Conservation (phyloP, 768 basidiomycete genomes). For the Neoboletus subvelutipes region DNA sequence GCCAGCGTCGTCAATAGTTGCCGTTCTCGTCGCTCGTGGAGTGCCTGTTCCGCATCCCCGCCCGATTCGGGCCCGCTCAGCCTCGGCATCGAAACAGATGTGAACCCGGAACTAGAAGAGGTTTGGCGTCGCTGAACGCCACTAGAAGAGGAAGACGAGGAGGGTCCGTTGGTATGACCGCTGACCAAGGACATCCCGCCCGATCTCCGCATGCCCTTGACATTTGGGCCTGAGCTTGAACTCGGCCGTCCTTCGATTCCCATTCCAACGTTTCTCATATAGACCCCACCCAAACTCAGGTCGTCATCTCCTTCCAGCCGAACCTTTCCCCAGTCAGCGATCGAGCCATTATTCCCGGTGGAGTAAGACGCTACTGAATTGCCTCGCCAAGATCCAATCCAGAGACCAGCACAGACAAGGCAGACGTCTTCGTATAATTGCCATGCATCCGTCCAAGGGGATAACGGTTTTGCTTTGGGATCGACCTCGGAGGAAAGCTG, state of each 20-base stretch:
- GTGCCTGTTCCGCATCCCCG: constrained; percentile 10
- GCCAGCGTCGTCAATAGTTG: constrained; percentile 50
- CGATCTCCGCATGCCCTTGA: constrained; percentile 41
- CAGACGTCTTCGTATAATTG: constrained; percentile 84
- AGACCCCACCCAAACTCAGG: constrained; percentile 39
- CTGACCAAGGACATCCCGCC: constrained; percentile 50
- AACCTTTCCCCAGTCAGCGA: constrained; percentile 54
- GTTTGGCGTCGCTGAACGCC: constrained; percentile 30
- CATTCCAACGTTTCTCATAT: constrained; percentile 61
- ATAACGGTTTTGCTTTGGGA: constrained; percentile 40
- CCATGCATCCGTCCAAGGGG: constrained; percentile 74
- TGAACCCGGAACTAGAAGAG: constrained; percentile 31
- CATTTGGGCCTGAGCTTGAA: constrained; percentile 23
- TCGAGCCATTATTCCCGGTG: constrained; percentile 43
- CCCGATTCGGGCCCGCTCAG: constrained; percentile 23
- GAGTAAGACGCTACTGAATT: constrained; percentile 50
- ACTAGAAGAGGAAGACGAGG: constrained; percentile 29
- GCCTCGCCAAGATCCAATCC: constrained; percentile 66
- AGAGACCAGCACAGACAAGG: constrained; percentile 77
- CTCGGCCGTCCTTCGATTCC: constrained; percentile 68
- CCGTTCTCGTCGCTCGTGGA: constrained; percentile 34
- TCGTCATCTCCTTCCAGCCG: constrained; percentile 69
- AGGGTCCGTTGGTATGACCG: constrained; percentile 34
- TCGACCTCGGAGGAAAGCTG: constrained; percentile 29
- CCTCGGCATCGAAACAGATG: constrained; percentile 25